Evolutionary conservation across 768 basidiomycete genomes (phyloP).

Genomic region (Heimioporus sp.): DNA sequence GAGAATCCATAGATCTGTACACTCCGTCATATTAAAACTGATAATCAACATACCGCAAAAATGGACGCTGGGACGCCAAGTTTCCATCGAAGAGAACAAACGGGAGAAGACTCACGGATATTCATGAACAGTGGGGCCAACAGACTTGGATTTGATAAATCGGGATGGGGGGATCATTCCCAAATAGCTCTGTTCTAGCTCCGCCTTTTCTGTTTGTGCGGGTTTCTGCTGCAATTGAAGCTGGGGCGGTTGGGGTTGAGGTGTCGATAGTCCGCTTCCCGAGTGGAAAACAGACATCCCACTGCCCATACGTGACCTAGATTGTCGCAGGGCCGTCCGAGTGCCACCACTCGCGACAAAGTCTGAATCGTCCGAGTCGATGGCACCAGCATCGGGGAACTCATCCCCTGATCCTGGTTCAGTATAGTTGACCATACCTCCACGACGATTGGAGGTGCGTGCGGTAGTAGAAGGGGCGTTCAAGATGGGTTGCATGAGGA

Average conservation of each 20-base stretch:
- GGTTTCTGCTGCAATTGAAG: slow-evolving; percentile 19
- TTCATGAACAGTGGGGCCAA: slow-evolving; percentile 61
- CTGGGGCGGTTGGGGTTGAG: slow-evolving; percentile 27
- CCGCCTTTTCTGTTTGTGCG: slow-evolving; percentile 45
- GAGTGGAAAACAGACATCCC: slow-evolving; percentile 58
- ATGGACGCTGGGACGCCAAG: slow-evolving; percentile 9
- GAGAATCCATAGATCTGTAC: slow-evolving; percentile 57
- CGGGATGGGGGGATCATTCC: slow-evolving; percentile 81
- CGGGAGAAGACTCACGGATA: slow-evolving; percentile 61
- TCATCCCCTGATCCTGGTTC: slow-evolving; percentile 85
- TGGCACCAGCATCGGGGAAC: slow-evolving; percentile 73
- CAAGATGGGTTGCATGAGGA: slow-evolving; percentile 86
- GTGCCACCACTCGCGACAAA: slow-evolving; percentile 67
- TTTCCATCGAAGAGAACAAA: slow-evolving; percentile 5
- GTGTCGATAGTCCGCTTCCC: slow-evolving; percentile 40
- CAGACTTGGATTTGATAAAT: slow-evolving; percentile 63
- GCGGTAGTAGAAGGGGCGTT: slow-evolving; percentile 39
- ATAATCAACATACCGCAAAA: slow-evolving; percentile 16
- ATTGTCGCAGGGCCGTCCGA: slow-evolving; percentile 53
- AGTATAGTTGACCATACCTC: slow-evolving; percentile 80
- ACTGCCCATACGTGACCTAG: slow-evolving; percentile 40
- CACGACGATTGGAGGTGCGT: slow-evolving; percentile 55
- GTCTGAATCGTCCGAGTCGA: slow-evolving; percentile 85
- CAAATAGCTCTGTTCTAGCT: slow-evolving; percentile 85
- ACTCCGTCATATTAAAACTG: slow-evolving; percentile 16